Evolutionary conservation across 2,329 filamentous ascomycete genomes (phyloP).

Genomic region (Fusarium verrucosum): DNA sequence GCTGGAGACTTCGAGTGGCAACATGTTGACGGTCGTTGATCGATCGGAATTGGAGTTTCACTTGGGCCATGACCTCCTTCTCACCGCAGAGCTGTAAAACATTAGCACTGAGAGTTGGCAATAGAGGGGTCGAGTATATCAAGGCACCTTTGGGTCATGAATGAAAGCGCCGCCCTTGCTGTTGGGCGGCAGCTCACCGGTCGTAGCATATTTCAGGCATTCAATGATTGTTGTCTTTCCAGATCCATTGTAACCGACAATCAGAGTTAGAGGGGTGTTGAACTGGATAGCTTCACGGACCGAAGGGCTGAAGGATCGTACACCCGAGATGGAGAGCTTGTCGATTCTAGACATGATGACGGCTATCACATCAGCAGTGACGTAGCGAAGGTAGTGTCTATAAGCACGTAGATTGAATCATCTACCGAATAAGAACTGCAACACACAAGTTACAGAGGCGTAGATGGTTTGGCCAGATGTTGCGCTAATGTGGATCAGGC

Average conservation of each 20-base stretch:
- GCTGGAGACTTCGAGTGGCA: slow-evolving; percentile 82
- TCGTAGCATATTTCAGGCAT: slow-evolving; percentile 97
- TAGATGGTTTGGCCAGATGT: background rate
- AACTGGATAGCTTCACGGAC: slow-evolving; percentile 84
- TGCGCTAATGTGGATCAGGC: slow-evolving; percentile 15
- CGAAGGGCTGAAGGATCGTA: slow-evolving; percentile 84
- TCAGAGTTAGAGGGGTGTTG: slow-evolving; percentile 89
- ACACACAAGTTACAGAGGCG: background rate
- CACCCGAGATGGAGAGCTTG: slow-evolving; percentile 84
- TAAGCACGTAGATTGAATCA: background rate
- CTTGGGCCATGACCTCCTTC: slow-evolving; percentile 88
- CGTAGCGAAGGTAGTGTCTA: background rate
- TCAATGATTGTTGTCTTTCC: slow-evolving; percentile 99
- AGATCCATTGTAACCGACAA: slow-evolving; percentile 96
- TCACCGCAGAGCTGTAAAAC: slow-evolving; percentile 73
- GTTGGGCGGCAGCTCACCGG: slow-evolving; percentile 91
- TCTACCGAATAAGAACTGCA: background rate
- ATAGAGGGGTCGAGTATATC: background rate
- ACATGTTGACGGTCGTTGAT: slow-evolving; percentile 83
- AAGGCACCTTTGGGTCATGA: slow-evolving; percentile 85
- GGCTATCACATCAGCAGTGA: slow-evolving; percentile 23
- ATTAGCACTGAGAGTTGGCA: slow-evolving; percentile 6
- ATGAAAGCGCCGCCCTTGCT: slow-evolving; percentile 92
- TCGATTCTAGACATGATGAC: slow-evolving; percentile 79
- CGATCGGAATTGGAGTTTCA: slow-evolving; percentile 86